phyloP scores from a whole-genome alignment of 192 early-diverging fungal genomes.

The Backusella tarrabulga region DNA sequence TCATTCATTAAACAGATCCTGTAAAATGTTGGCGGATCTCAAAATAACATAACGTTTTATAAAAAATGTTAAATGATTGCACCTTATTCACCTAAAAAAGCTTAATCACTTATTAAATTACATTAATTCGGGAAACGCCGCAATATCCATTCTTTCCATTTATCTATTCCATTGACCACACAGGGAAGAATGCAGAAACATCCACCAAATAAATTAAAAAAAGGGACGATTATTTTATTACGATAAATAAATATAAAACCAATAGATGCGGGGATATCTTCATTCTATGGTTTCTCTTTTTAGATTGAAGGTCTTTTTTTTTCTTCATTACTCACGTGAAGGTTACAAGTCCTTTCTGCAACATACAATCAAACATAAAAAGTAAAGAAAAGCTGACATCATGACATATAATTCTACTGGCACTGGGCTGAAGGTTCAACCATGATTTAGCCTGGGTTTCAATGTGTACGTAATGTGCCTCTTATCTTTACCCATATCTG shows the following conservation, averaged over 20 bases:
- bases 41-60: neutral
- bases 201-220: neutral
- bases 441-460: neutral
- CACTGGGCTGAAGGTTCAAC: neutral
- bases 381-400: neutral
- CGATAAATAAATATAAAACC: neutral
- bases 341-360: neutral
- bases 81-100: neutral
- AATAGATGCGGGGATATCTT: neutral
- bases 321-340: neutral
- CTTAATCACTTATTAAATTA: neutral
- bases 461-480: neutral
- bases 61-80: neutral
- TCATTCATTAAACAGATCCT: neutral
- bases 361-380: neutral
- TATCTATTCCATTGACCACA: neutral
- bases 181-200: neutral
- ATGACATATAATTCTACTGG: neutral
- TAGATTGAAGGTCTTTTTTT: neutral
- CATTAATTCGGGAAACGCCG: neutral
- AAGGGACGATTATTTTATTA: neutral
- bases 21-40: neutral
- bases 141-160: neutral
- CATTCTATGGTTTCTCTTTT: neutral
- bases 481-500: slow-evolving; percentile 6